Conservation (phyloP, 345 rosid genomes). For the Citrus trifoliata region DNA sequence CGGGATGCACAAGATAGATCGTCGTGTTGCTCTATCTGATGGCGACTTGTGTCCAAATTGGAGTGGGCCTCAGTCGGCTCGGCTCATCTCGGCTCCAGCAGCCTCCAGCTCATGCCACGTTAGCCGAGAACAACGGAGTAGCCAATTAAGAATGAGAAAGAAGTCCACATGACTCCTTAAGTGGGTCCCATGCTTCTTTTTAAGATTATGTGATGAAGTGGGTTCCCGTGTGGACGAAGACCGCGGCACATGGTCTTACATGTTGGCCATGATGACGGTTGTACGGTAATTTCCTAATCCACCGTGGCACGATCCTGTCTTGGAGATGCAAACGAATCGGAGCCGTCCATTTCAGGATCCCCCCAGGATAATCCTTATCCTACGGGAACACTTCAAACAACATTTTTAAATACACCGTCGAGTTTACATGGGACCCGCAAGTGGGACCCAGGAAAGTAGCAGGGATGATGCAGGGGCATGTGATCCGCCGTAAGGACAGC, state of each 20-base stretch:
- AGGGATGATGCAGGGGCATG: conserved; percentile 20
- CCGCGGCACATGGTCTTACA: conserved; percentile 24
- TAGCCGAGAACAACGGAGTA: not conserved
- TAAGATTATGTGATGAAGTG: not conserved
- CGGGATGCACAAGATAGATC: not conserved
- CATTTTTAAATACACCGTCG: conserved; percentile 15
- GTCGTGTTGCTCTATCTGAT: not conserved
- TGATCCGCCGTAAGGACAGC: conserved; percentile 31
- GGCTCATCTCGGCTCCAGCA: not conserved
- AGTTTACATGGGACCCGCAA: not conserved
- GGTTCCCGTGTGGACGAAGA: conserved; percentile 1
- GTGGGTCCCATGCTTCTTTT: not conserved
- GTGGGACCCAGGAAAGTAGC: not conserved
- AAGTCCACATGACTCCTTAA: not conserved
- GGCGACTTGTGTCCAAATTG: not conserved
- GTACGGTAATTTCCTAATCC: not conserved
- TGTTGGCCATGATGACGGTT: conserved; percentile 13
- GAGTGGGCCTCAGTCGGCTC: not conserved
- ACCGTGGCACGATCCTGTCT: conserved; percentile 21
- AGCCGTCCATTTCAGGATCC: conserved; percentile 9
- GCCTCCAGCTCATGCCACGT: not conserved
- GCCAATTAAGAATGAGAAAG: conserved; percentile 1
- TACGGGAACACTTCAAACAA: not conserved
- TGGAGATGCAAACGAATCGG: not conserved
- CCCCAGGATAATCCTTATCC: not conserved